Base-by-base conservation (phyloP, 75 land plant genomes). In the Sequoia sempervirens region DNA sequence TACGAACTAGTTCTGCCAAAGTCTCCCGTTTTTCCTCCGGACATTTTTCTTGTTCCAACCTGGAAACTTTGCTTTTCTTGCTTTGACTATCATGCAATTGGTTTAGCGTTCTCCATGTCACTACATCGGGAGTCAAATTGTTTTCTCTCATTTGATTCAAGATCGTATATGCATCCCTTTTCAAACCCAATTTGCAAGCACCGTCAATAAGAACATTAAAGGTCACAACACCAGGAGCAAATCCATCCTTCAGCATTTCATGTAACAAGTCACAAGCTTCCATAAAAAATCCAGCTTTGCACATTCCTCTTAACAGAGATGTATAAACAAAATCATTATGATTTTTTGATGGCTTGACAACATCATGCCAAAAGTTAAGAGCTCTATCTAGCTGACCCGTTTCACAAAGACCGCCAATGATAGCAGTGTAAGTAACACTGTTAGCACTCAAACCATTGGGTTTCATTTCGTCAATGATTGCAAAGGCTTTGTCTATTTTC, bases 261-360 rank as follows among this genome's bases (percentile, higher is more conserved):
- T 92, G 88, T 32, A 95, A 80, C 82, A 95, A 89, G 80, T 92
- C 89, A 82, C 90, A 89, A 53, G 94, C 94, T 61, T 93, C 92
- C 54, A 89, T 73, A 4, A 93, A 82, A 75, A 87, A 88, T 8
- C 89, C 90, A 14, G 90, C 85, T 38, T 82, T 82, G 64, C 94
- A 93, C 56, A 93, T 88, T 46, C 92, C 93, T 82, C 86, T 86
- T 8, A 91, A 52, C 64, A 93, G 74, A 0, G 95, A 90, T 53
- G 92, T 80, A 85, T 93, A 93, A 78, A 93, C 89, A 85, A 82
- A 91, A 80, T 89, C 83, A 64, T 91, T 91, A 82, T 91, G 93
- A 37, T 87, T 76, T 32, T 84, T 82, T 30, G 94, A 92, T 2
- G 89, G 94, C 92, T 92, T 91, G 3, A 94, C 81, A 30, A 88